Evolutionary conservation across 2,329 filamentous ascomycete species (phyloP).

Genomic region (Talaromyces sp.): DNA sequence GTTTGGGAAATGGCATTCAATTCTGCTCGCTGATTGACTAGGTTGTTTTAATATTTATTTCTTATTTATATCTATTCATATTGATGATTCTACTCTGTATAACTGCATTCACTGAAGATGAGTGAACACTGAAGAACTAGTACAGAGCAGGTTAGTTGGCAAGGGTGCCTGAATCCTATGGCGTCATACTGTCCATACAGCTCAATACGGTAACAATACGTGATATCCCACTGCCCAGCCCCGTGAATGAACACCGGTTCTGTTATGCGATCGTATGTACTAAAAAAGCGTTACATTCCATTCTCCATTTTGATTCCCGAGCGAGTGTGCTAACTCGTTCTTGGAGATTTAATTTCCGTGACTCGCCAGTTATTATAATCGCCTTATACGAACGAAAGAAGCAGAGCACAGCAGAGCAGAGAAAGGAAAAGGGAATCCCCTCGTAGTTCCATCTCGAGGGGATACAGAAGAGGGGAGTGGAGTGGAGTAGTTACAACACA

Average conservation of each 20-base stretch:
- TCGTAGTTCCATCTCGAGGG: conserved; percentile 1
- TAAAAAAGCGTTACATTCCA: conserved; percentile 1
- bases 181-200: conserved; percentile 7
- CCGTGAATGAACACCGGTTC: not conserved
- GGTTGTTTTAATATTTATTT: conserved; percentile 1
- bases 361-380: not conserved
- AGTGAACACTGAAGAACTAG: too few relatives aligned
- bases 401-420: not conserved
- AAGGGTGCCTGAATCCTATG: conserved; percentile 13
- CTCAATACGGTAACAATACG: not conserved
- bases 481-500: not conserved
- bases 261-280: not conserved
- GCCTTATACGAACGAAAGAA: not conserved
- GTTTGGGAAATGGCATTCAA: not conserved
- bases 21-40: not conserved
- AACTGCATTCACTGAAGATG: not conserved
- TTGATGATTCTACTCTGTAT: not conserved
- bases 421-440: not conserved
- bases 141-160: not conserved
- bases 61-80: not conserved
- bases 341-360: not conserved
- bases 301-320: not conserved
- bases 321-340: not conserved
- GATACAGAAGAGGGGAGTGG: not conserved
- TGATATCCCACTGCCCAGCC: not conserved